Conservation (phyloP, 768 basidiomycete species). For the Collybia sp. region DNA sequence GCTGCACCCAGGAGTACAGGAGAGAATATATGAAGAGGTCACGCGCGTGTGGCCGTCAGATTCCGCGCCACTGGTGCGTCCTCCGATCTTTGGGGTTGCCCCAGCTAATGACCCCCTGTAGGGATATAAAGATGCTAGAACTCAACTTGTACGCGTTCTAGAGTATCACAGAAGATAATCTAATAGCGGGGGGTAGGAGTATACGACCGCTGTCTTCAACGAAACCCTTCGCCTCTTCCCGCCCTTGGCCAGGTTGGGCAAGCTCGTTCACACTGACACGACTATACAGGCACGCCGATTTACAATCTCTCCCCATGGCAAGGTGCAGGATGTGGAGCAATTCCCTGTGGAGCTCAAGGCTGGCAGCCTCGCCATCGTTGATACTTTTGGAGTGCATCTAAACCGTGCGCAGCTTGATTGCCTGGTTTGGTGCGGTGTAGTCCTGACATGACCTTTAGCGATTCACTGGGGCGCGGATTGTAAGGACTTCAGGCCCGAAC, state of each 20-base stretch:
- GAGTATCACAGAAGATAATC: background rate
- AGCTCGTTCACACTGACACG: conserved; percentile 27
- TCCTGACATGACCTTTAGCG: conserved; percentile 20
- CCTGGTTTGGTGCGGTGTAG: background rate
- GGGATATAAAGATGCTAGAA: conserved; percentile 35
- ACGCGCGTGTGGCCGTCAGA: conserved; percentile 30
- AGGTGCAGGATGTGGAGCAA: conserved; percentile 21
- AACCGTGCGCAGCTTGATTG: conserved; percentile 31
- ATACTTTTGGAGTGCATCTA: conserved; percentile 37
- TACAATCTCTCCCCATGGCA: conserved; percentile 14
- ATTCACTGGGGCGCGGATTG: conserved; percentile 45
- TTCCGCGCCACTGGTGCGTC: conserved; percentile 20
- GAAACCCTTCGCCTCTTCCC: conserved; percentile 44
- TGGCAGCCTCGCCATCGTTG: conserved; percentile 34
- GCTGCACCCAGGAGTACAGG: conserved; percentile 44
- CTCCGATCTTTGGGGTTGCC: background rate
- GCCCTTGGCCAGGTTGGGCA: conserved; percentile 28
- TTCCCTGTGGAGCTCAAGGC: conserved; percentile 29
- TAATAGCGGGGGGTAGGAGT: conserved; percentile 25
- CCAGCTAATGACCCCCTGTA: conserved; percentile 8
- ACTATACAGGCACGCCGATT: conserved; percentile 29
- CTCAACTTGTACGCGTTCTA: conserved; percentile 24
- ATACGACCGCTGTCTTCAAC: conserved; percentile 35
- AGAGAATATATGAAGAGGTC: conserved; percentile 38
- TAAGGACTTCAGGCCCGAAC: conserved; percentile 40